Evolutionary conservation across 352 stramenopile species (phyloP).

Genomic region (Phytophthora pinifolia): DNA sequence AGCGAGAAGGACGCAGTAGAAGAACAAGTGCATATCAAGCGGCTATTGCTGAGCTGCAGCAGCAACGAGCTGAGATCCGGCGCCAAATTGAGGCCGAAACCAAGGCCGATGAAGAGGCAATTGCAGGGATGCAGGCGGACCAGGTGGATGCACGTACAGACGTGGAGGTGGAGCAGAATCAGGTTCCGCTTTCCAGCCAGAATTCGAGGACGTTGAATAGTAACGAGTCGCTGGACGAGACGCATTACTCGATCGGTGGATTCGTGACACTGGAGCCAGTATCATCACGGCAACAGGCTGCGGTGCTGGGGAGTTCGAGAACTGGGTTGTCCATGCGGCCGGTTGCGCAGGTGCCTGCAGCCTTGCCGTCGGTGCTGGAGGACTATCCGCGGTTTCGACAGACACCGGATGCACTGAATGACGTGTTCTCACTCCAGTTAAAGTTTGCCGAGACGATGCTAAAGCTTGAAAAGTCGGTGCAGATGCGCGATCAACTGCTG

Average conservation of each 20-base stretch:
- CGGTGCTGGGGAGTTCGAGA: constrained; percentile 7
- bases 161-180: background rate
- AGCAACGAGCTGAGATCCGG: constrained; percentile 45
- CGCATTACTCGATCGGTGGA: constrained; percentile 59
- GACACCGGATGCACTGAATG: constrained; percentile 44
- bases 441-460: constrained; percentile 78
- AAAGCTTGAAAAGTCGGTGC: constrained; percentile 67
- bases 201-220: background rate
- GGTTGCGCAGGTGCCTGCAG: background rate
- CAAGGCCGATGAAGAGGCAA: constrained; percentile 2
- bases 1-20: background rate
- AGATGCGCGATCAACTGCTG: constrained; percentile 56
- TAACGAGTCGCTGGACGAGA: constrained; percentile 15
- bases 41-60: constrained; percentile 46
- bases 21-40: constrained; percentile 25
- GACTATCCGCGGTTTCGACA: constrained; percentile 17
- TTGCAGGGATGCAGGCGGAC: background rate
- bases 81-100: constrained; percentile 46
- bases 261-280: constrained; percentile 54
- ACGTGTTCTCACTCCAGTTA: constrained; percentile 66
- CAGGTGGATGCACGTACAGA: background rate
- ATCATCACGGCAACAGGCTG: constrained; percentile 11
- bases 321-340: constrained; percentile 9
- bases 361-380: constrained; percentile 1
- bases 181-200: background rate